Percentiles rank a stretch among this genome's conserved stretches.
phyloP scores from a whole-genome alignment of 1,139 yeast species.

The Hyphopichia wangnamkhiaoensis region DNA sequence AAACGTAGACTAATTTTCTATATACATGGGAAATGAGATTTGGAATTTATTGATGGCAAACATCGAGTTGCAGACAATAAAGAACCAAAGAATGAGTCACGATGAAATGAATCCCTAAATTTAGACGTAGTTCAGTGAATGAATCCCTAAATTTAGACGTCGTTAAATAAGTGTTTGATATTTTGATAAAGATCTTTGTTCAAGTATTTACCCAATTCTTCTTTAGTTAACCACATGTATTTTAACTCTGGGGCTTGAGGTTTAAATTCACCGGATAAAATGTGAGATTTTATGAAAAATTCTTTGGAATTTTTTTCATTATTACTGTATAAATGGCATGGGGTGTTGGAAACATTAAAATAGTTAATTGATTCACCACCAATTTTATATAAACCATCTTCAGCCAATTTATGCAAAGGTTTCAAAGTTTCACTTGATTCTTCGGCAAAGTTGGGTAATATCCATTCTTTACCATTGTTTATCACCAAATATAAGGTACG shows the following conservation, averaged over 20 bases:
- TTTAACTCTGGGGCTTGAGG: slow-evolving; percentile 41
- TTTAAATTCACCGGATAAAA: slow-evolving; percentile 80
- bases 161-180: slow-evolving; percentile 54
- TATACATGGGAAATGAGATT: no score
- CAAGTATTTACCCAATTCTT: slow-evolving; percentile 65
- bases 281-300: slow-evolving; percentile 83
- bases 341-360: slow-evolving; percentile 87
- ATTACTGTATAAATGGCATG: slow-evolving; percentile 62
- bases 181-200: slow-evolving; percentile 55
- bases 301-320: slow-evolving; percentile 37
- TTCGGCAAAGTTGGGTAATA: slow-evolving; percentile 68
- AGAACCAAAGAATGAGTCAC: no score
- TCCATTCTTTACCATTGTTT: slow-evolving; percentile 58
- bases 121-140: no score
- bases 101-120: no score
- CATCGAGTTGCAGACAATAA: no score
- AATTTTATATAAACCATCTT: slow-evolving; percentile 64
- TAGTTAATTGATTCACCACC: slow-evolving; percentile 82
- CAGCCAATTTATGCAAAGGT: slow-evolving; percentile 74
- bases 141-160: slow-evolving; percentile 28
- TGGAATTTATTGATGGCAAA: no score
- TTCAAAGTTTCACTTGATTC: slow-evolving; percentile 26
- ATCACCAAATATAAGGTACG: slow-evolving; percentile 78
- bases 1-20: no score
- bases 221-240: slow-evolving; percentile 82